These are phyloP conservation scores for Nepenthes gracilis DNA, from an alignment of 148 eudicot species.

Conservation along the genomic window DNA sequence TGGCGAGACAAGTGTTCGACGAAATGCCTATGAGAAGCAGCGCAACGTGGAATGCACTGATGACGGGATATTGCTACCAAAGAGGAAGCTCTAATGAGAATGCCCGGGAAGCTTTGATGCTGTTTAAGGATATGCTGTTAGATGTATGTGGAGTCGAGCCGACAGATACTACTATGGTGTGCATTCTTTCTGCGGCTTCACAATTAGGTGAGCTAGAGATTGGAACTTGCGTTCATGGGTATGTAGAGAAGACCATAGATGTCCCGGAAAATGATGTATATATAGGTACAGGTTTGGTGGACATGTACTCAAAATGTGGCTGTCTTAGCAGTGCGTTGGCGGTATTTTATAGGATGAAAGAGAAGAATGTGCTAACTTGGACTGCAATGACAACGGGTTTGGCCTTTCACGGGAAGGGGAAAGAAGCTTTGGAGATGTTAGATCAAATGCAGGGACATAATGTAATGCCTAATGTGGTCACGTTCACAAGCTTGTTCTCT, in stretches of 20 bases:
- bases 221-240: conserved; percentile 50
- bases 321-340: conserved; percentile 24
- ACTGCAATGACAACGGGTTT: conserved; percentile 48
- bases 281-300: conserved; percentile 47
- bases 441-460: conserved; percentile 24
- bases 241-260: conserved; percentile 22
- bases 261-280: conserved; percentile 30
- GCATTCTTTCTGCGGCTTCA: conserved; percentile 46
- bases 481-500: conserved; percentile 50
- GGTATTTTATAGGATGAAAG: conserved; percentile 27
- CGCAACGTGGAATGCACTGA: conserved; percentile 59
- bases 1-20: conserved; percentile 45
- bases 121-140: conserved; percentile 34
- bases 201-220: conserved; percentile 31
- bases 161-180: conserved; percentile 36
- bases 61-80: conserved; percentile 43
- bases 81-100: conserved; percentile 4
- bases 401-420: conserved; percentile 55
- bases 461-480: conserved; percentile 40
- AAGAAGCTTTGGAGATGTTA: conserved; percentile 33
- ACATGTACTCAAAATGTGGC: conserved; percentile 65
- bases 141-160: conserved; percentile 14
- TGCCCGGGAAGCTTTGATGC: conserved; percentile 20
- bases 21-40: conserved; percentile 42
- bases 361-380: conserved; percentile 49